phyloP scores from a whole-genome alignment of 2,329 filamentous ascomycete genomes.

The Trichoderma koningii region DNA sequence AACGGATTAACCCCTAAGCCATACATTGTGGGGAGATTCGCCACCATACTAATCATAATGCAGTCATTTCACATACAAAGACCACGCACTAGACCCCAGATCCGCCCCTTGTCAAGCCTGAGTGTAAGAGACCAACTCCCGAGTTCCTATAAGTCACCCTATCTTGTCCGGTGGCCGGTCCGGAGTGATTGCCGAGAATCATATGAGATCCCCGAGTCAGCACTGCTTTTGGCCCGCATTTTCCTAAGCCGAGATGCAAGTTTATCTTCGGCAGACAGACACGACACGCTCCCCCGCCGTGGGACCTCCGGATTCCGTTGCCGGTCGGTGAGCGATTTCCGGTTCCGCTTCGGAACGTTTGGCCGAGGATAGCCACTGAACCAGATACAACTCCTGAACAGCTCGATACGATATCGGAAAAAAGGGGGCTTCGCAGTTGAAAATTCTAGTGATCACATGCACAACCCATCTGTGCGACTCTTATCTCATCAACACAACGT shows the following conservation, averaged over 20 bases:
- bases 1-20: neutral
- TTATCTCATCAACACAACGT: too few species aligned
- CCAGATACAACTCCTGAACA: neutral
- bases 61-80: constrained; percentile 6
- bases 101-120: neutral
- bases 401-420: neutral
- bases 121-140: too few species aligned
- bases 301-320: constrained; percentile 3
- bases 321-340: neutral
- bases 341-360: constrained; percentile 9
- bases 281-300: neutral
- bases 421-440: neutral
- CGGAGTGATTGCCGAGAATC: constrained; percentile 7
- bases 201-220: constrained; percentile 6
- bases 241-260: constrained; percentile 7
- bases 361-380: constrained; percentile 2
- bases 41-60: constrained; percentile 8
- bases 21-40: constrained; percentile 3
- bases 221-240: neutral
- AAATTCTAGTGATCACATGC: neutral
- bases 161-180: constrained; percentile 11
- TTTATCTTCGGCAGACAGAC: neutral
- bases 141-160: too few species aligned
- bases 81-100: constrained; percentile 17
- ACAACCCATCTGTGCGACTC: neutral